Percentiles rank a stretch among this genome's conserved stretches.
These are phyloP conservation scores for Talaromyces marneffei DNA, from an alignment of 2,329 filamentous ascomycete genomes.

Conservation along the genomic window DNA sequence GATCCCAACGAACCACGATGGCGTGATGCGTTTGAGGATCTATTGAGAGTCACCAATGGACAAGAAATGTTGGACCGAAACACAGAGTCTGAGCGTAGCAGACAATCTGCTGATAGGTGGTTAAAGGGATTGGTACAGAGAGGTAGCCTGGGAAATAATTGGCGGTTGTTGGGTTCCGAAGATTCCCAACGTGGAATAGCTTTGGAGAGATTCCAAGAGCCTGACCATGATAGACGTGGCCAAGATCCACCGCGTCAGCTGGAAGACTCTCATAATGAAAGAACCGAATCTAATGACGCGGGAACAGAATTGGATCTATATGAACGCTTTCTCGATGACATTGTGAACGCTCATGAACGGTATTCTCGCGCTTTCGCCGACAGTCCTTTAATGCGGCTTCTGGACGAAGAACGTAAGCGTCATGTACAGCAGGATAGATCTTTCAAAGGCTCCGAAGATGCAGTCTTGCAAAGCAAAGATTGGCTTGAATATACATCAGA, in stretches of 20 bases:
- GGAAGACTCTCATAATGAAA: slow-evolving; percentile 3
- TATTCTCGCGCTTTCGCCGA: slow-evolving; percentile 24
- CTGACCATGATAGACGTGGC: not conserved
- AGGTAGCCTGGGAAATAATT: slow-evolving; percentile 38
- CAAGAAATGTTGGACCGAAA: slow-evolving; percentile 37
- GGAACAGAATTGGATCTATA: slow-evolving; percentile 51
- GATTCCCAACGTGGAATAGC: slow-evolving; percentile 23
- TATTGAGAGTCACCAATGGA: slow-evolving; percentile 46
- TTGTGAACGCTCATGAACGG: slow-evolving; percentile 27
- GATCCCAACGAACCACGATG: slow-evolving; percentile 40
- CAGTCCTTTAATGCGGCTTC: slow-evolving; percentile 32
- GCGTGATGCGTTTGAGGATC: slow-evolving; percentile 56
- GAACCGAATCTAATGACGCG: slow-evolving; percentile 22
- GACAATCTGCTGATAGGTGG: slow-evolving; percentile 35
- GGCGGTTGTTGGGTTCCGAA: slow-evolving; percentile 27
- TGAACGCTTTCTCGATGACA: slow-evolving; percentile 42
- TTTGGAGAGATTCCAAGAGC: slow-evolving; percentile 16
- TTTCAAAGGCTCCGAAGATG: slow-evolving; percentile 11
- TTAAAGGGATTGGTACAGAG: slow-evolving; percentile 35
- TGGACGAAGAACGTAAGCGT: slow-evolving; percentile 29
- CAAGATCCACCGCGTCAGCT: not conserved
- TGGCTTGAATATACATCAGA: slow-evolving; percentile 21
- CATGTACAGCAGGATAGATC: slow-evolving; percentile 21
- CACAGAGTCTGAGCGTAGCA: slow-evolving; percentile 19
- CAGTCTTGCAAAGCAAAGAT: slow-evolving; percentile 20